A percentile compares a stretch with the other conserved stretches of the same genome.
Conservation (phyloP, 441 rosid species). For the Pelargonium australe region DNA sequence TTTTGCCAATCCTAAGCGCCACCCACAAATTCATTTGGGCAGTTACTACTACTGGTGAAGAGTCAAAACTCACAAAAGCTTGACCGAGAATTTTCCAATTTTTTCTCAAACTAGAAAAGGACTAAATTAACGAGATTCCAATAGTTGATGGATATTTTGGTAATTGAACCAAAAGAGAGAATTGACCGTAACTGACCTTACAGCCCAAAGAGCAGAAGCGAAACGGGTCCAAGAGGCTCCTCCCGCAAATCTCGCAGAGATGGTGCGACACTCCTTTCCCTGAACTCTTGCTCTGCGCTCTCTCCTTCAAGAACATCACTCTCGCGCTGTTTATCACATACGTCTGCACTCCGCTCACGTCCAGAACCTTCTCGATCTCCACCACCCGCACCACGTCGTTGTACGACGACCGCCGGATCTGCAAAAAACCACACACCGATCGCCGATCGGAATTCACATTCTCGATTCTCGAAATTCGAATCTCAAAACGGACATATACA, state of each 20-base stretch:
- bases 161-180: too few species aligned
- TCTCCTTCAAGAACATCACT: conserved; percentile 68
- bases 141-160: too few species aligned
- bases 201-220: conserved; percentile 94
- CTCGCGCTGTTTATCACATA: conserved; percentile 80
- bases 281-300: conserved; percentile 57
- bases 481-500: too few species aligned
- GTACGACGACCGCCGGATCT: conserved; percentile 84
- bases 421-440: not conserved
- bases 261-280: conserved; percentile 42
- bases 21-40: too few species aligned
- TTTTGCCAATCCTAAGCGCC: too few species aligned
- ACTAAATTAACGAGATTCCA: too few species aligned
- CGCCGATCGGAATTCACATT: too few species aligned
- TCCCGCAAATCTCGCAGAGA: conserved; percentile 56
- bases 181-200: conserved; percentile 42
- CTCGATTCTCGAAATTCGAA: too few species aligned
- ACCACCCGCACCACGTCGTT: conserved; percentile 77
- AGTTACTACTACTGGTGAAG: too few species aligned
- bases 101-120: not conserved
- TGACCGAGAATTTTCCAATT: too few species aligned
- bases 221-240: conserved; percentile 68
- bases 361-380: conserved; percentile 56
- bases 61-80: too few species aligned
- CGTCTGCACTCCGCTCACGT: conserved; percentile 71